Evolutionary conservation across 805 yeast species (phyloP), one percentile per base, ranked within the genome.

Genomic region (Kodamaea laetipori): DNA sequence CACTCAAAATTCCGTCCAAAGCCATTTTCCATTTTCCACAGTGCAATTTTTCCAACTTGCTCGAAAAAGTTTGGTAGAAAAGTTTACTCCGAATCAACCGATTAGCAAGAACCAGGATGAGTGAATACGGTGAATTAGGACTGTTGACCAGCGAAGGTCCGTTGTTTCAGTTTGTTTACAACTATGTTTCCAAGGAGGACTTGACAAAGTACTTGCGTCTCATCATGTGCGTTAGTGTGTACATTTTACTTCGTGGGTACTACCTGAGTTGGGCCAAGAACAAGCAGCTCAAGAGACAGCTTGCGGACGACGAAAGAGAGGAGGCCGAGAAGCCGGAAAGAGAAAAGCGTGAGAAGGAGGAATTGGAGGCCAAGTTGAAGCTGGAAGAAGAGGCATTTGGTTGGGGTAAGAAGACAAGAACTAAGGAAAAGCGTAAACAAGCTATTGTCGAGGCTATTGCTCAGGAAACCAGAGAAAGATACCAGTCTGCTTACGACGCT

Each of bases 331-430:
- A 65, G 31, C 67, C 67, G 10, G 67, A 61, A 19, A 55, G 57
- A 24, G 71, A 66, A 17, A 65, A 59, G 21, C 55, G 60, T 26
- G 73, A 67, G 23, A 61, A 69, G 37, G 60, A 68, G 33, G 66
- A 67, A 31, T 55, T 58, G 16, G 52, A 56, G 39, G 47, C 54
- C 30, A 44, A 51, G 39, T 58, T 70, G 50, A 56, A 61, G 34
- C 38, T 51, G 9, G 73, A 69, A 51, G 80, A 80, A 26, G 58
- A 66, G 28, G 50, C 72, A 4, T 85, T 85, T 70, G 92, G 94
- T 21, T 85, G 90, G 89, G 94, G 94, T 43, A 86, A 85, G 60
- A 74, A 75, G 56, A 84, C 90, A 4, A 77, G 90, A 68, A 69
- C 71, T 50, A 72, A 71, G 46, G 79, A 78, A 32, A 76, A 78